A percentile compares a stretch with the other conserved stretches of the same genome.
Evolutionary conservation across 2,329 filamentous ascomycete genomes (phyloP).

Genomic region (Hypoxylon sp.): DNA sequence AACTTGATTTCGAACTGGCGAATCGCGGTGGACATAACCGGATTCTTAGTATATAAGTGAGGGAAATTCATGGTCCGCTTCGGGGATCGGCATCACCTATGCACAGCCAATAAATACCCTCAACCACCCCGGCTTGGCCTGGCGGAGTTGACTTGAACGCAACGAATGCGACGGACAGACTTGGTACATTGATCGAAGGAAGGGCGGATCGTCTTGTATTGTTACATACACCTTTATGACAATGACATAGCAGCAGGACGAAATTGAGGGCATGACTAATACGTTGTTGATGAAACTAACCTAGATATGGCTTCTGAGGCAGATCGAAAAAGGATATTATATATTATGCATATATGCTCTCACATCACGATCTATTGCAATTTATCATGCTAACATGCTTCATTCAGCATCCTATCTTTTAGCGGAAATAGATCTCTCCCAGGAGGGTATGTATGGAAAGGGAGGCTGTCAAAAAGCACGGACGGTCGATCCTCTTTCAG

Average conservation of each 20-base stretch:
- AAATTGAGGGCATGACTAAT: slow-evolving; percentile 23
- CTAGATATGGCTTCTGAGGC: slow-evolving; percentile 22
- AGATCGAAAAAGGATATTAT: slow-evolving; percentile 26
- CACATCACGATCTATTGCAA: slow-evolving; percentile 5
- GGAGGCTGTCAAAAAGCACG: too few species aligned
- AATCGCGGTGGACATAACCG: slow-evolving; percentile 26
- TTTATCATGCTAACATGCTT: too few species aligned
- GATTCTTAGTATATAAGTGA: slow-evolving; percentile 34
- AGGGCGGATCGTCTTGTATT: slow-evolving; percentile 19
- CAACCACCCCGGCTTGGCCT: slow-evolving; percentile 9
- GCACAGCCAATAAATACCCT: slow-evolving; percentile 5
- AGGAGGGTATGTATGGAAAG: background rate
- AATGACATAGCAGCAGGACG: background rate
- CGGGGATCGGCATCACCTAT: background rate
- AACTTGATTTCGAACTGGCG: slow-evolving; percentile 4
- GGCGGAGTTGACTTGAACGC: background rate
- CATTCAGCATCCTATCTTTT: too few species aligned
- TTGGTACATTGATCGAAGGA: background rate
- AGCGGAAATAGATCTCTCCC: too few species aligned
- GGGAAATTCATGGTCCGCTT: slow-evolving; percentile 8
- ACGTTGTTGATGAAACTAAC: slow-evolving; percentile 13
- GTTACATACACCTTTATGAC: slow-evolving; percentile 11
- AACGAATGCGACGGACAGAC: background rate
- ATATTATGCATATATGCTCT: slow-evolving; percentile 18
- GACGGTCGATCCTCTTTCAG: too few species aligned